phyloP scores from a whole-genome alignment of 345 rosid species.

The Pistacia vera region DNA sequence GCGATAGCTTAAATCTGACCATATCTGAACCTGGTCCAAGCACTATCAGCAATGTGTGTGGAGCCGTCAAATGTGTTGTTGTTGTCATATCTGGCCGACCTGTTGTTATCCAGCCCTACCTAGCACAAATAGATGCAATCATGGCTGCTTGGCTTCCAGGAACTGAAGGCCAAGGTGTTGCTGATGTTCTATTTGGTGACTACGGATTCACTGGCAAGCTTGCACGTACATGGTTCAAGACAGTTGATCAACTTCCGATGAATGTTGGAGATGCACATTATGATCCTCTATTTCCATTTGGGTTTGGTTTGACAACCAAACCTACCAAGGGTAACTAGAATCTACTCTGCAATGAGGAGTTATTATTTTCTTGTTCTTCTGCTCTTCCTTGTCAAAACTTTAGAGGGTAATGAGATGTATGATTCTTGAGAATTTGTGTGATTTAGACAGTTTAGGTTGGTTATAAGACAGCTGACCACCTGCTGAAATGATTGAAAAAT shows the following conservation, averaged over 20 bases:
- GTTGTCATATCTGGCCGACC: constrained; percentile 65
- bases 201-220: constrained; percentile 72
- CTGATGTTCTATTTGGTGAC: constrained; percentile 60
- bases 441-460: too few species aligned
- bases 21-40: constrained; percentile 52
- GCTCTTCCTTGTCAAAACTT: neutral
- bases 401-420: neutral
- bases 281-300: constrained; percentile 65
- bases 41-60: constrained; percentile 52
- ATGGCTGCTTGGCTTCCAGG: constrained; percentile 89
- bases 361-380: neutral
- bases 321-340: constrained; percentile 24
- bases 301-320: constrained; percentile 56
- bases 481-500: too few species aligned
- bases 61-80: constrained; percentile 55
- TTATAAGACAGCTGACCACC: too few species aligned
- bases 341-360: neutral
- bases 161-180: constrained; percentile 71
- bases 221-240: constrained; percentile 72
- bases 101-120: constrained; percentile 53
- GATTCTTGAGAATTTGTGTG: neutral
- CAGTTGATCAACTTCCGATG: constrained; percentile 71
- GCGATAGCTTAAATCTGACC: constrained; percentile 61
- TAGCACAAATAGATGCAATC: constrained; percentile 50
- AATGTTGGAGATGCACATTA: constrained; percentile 62